Evolutionary conservation across 2,329 filamentous ascomycete species (phyloP).

Genomic region (Fusarium irregulare): DNA sequence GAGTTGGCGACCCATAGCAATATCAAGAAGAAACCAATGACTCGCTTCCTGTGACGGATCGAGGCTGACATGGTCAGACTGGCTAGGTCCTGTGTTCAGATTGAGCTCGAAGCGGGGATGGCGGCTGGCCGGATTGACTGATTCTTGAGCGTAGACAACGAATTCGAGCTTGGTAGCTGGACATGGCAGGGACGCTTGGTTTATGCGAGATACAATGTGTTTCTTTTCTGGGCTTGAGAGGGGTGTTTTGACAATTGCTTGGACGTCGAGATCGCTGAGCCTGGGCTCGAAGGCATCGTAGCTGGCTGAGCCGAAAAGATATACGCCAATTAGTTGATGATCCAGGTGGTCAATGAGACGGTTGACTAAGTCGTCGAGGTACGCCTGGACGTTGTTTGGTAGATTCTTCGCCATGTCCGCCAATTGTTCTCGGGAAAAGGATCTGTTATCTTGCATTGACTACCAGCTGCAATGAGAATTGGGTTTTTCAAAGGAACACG

Average conservation of each 20-base stretch:
- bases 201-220: not conserved
- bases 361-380: not conserved
- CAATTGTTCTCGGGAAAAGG: fast-evolving
- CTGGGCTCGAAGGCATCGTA: slow-evolving; percentile 12
- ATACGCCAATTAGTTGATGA: slow-evolving; percentile 10
- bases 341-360: not conserved
- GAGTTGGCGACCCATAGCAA: slow-evolving; percentile 8
- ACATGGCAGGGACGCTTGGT: not conserved
- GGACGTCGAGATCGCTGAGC: slow-evolving; percentile 18
- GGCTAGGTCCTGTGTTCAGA: slow-evolving; percentile 15
- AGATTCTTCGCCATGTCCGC: not conserved
- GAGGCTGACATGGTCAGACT: slow-evolving; percentile 9
- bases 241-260: not conserved
- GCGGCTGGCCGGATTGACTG: not conserved
- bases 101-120: slow-evolving; percentile 23
- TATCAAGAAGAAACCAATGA: slow-evolving; percentile 24
- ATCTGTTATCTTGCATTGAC: fast-evolving
- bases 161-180: slow-evolving; percentile 23
- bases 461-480: no score
- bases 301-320: slow-evolving; percentile 27
- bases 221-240: not conserved
- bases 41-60: slow-evolving; percentile 12
- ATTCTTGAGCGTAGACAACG: slow-evolving; percentile 6
- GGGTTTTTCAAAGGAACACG: fast-evolving
- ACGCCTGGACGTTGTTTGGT: not conserved